Conservation (phyloP, 495 filamentous ascomycete species). For the Hyaloscypha finlandica region DNA sequence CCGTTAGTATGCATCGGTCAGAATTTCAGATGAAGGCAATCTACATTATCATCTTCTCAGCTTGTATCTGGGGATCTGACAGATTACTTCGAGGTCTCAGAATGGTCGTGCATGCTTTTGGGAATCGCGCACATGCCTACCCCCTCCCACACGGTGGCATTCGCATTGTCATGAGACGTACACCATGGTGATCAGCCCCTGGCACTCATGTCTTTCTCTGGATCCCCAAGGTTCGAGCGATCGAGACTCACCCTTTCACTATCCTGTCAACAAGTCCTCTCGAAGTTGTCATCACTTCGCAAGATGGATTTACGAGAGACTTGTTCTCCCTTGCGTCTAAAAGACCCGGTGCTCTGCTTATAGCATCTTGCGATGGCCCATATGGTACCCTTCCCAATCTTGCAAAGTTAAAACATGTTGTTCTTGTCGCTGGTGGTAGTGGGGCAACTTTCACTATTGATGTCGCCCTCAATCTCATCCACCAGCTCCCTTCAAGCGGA, state of each 20-base stretch:
- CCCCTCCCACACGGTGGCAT: constrained; percentile 56
- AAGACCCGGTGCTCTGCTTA: constrained; percentile 45
- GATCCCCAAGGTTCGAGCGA: constrained; percentile 52
- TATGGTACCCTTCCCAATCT: constrained; percentile 61
- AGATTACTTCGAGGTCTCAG: constrained; percentile 50
- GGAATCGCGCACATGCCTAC: constrained; percentile 53
- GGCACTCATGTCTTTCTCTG: constrained; percentile 61
- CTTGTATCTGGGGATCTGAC: constrained; percentile 50
- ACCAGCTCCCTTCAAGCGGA: constrained; percentile 43
- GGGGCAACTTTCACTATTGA: constrained; percentile 58
- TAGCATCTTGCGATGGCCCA: constrained; percentile 54
- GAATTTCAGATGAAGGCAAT: constrained; percentile 39
- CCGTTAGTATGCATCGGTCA: constrained; percentile 55
- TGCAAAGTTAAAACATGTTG: constrained; percentile 53
- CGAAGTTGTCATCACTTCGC: constrained; percentile 52
- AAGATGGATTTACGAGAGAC: constrained; percentile 57
- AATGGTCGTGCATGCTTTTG: constrained; percentile 48
- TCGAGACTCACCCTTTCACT: constrained; percentile 63
- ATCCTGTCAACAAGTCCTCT: constrained; percentile 46
- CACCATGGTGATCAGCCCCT: constrained; percentile 42
- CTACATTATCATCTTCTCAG: constrained; percentile 45
- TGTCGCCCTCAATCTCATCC: constrained; percentile 48
- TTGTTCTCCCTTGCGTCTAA: constrained; percentile 47
- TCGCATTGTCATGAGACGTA: constrained; percentile 52
- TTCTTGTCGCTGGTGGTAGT: constrained; percentile 60